Conservation (phyloP, 2,329 filamentous ascomycete species). For the Biscogniauxia mediterranea region DNA sequence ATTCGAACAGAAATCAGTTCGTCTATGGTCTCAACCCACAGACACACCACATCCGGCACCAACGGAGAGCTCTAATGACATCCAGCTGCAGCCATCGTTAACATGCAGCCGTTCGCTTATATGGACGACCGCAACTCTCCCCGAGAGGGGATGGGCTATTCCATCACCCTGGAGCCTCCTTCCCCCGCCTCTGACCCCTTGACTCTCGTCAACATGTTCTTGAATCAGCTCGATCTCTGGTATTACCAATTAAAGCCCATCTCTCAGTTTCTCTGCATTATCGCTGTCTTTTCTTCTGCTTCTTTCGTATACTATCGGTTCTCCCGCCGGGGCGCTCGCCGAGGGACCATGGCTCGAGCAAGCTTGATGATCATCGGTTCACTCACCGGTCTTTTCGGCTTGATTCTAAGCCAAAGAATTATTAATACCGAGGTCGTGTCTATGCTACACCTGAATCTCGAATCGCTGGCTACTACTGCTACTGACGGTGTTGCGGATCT, state of each 20-base stretch:
- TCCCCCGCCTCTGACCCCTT: too few species aligned
- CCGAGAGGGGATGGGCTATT: not conserved
- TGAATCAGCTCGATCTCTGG: not conserved
- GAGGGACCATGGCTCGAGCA: constrained; percentile 4
- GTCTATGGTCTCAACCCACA: too few species aligned
- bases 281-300: not conserved
- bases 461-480: constrained; percentile 6
- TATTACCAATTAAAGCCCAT: not conserved
- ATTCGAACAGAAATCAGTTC: too few species aligned
- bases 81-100: not conserved
- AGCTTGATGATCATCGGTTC: constrained; percentile 9
- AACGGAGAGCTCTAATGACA: too few species aligned
- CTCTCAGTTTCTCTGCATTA: not conserved
- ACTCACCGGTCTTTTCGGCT: constrained; percentile 5
- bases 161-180: not conserved
- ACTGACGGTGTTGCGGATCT: constrained; percentile 41
- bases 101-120: not conserved
- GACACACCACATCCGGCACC: too few species aligned
- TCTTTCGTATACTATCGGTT: not conserved
- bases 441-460: not conserved
- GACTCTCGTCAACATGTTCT: not conserved
- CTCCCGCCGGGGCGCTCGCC: not conserved
- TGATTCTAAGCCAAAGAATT: constrained; percentile 9
- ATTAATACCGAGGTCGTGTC: not conserved
- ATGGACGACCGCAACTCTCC: not conserved